phyloP scores from a whole-genome alignment of 2,329 filamentous ascomycete species.

The Chalaropsis ovoidea region DNA sequence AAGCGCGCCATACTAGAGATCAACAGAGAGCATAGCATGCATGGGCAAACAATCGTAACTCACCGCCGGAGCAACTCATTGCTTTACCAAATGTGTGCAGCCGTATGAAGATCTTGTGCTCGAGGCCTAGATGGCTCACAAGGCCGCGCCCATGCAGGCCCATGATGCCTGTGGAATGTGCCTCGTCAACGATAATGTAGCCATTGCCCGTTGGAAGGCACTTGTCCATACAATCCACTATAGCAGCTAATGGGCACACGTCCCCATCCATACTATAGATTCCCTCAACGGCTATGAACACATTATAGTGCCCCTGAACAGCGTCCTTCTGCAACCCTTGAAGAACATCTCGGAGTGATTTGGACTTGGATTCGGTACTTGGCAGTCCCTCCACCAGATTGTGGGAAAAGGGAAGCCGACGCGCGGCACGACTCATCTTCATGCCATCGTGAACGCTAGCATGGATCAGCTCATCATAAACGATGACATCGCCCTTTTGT shows the following conservation, averaged over 20 bases:
- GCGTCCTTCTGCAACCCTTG: conserved; percentile 32
- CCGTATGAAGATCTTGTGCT: conserved; percentile 46
- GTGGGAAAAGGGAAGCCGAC: conserved; percentile 45
- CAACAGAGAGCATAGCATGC: not conserved
- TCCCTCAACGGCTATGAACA: conserved; percentile 60
- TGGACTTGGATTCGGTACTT: conserved; percentile 12
- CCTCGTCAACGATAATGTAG: conserved; percentile 57
- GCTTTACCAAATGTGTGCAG: conserved; percentile 60
- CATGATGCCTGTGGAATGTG: conserved; percentile 54
- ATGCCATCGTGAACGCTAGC: conserved; percentile 73
- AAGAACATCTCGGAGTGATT: conserved; percentile 26
- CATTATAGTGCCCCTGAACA: conserved; percentile 36
- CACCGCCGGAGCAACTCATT: conserved; percentile 59
- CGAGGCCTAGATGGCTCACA: conserved; percentile 47
- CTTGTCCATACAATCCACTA: conserved; percentile 48
- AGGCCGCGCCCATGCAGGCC: conserved; percentile 48
- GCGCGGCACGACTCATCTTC: conserved; percentile 48
- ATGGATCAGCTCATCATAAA: conserved; percentile 68
- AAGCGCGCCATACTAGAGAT: not conserved
- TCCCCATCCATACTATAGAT: conserved; percentile 82
- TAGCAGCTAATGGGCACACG: conserved; percentile 50
- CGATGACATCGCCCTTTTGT: conserved; percentile 49
- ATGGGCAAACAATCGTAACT: conserved; percentile 27
- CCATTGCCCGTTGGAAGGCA: conserved; percentile 49
- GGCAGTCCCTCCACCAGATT: conserved; percentile 36